Evolutionary conservation across 148 eudicot species (phyloP).

Genomic region (Polygonum aviculare): DNA sequence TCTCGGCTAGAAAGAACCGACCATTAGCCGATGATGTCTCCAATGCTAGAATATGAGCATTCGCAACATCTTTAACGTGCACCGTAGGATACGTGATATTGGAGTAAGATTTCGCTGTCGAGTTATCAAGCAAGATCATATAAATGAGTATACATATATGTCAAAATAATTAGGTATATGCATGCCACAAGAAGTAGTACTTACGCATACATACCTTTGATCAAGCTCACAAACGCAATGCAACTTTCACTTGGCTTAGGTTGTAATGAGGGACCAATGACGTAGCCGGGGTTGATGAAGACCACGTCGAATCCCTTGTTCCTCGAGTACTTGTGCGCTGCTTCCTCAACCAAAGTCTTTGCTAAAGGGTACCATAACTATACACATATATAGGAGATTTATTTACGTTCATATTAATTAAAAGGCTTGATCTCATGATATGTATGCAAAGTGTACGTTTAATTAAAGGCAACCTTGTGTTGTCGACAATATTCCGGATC

Average conservation of each 20-base stretch:
- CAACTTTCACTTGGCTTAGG: constrained; percentile 13
- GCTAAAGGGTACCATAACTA: constrained; percentile 6
- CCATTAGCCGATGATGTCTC: constrained; percentile 48
- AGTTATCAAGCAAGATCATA: neutral
- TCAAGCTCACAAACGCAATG: constrained; percentile 19
- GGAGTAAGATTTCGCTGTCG: constrained; percentile 29
- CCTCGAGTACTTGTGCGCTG: constrained; percentile 25
- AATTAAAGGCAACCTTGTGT: constrained; percentile 23
- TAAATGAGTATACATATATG: constrained; percentile 15
- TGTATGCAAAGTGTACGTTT: neutral
- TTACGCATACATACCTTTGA: constrained; percentile 22
- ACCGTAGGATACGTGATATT: constrained; percentile 31
- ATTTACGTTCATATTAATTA: neutral
- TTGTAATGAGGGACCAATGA: constrained; percentile 27
- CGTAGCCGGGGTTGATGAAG: constrained; percentile 20
- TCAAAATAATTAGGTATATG: neutral
- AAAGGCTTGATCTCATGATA: neutral
- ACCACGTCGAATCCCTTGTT: constrained; percentile 26
- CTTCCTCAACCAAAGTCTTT: constrained; percentile 23
- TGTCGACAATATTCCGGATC: constrained; percentile 27
- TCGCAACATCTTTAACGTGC: constrained; percentile 50
- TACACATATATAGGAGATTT: neutral
- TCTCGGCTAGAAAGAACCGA: constrained; percentile 37
- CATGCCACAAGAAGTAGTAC: too few relatives aligned
- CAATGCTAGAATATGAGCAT: constrained; percentile 52